Evolutionary conservation across 345 rosid genomes (phyloP), one percentile per base, ranked within the genome.

Genomic region (Moringa oleifera): DNA sequence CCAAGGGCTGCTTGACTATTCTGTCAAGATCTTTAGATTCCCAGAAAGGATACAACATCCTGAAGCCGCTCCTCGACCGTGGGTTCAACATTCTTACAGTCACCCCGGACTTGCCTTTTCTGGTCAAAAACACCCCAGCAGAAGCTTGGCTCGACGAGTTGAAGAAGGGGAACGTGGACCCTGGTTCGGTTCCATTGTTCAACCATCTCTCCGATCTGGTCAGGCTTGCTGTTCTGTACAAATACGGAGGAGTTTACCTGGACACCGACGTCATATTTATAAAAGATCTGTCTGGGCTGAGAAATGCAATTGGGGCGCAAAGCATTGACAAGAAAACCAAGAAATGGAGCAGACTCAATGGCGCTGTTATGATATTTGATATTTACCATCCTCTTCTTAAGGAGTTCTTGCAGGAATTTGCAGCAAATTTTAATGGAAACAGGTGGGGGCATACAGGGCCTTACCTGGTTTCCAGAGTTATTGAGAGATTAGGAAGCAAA

Each of bases 361-460:
- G 83, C n/a, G 93, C 93, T 0, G 89, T 78, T 22, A 73, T 86
- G 80, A 75, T 83, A 23, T 84, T 87, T n/a, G 91, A 85, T 52
- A 53, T 67, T 53, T 68, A 69, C 57, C 97, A 85, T 69, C 87
- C 86, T 0, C 76, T 85, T 22, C 46, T 90, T 20, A 10, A 57
- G 0, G 81, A 81, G 37, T 90, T 90, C 71, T 79, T 90, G 24
- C 74, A 73, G 41, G 97, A 90, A 65, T 86, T 75, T 55, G 80
- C 91, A 17, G 57, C 78, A 17, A 86, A 83, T 25, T 91, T 86
- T 50, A 69, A 86, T 12, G 94, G 91, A 23, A 81, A 65, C 73
- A 85, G 65, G 72, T 91, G 96, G 90, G 94, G 94, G 2, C 71
- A 88, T 59, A 91, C 85, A 11, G 90, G 97, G 2, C 96, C 96